Evolutionary conservation across 176 grass and related monocot genomes (phyloP).

Genomic region (Sorghum bicolor): Sorghum_bicolor_NCBIv3 NC_012871.2:64516501-64517000

Average conservation of each 20-base stretch:
- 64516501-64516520: not conserved
- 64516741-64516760: not conserved
- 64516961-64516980: constrained; percentile 6
- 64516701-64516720: too few species aligned
- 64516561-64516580: too few species aligned
- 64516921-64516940: constrained; percentile 19
- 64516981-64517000: not conserved
- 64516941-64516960: not conserved
- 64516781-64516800: constrained; percentile 7
- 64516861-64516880: constrained; percentile 8
- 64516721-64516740: too few species aligned
- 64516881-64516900: constrained; percentile 6
- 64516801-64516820: not conserved
- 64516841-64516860: not conserved
- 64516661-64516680: too few species aligned
- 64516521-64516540: not conserved
- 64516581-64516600: too few species aligned
- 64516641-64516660: too few species aligned
- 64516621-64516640: too few species aligned
- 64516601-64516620: too few species aligned
- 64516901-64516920: constrained; percentile 10
- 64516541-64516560: too few species aligned
- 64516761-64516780: constrained; percentile 5
- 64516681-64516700: too few species aligned
- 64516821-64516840: not conserved